Conservation (phyloP, 805 yeast genomes). For the Ogataea polymorpha region DNA sequence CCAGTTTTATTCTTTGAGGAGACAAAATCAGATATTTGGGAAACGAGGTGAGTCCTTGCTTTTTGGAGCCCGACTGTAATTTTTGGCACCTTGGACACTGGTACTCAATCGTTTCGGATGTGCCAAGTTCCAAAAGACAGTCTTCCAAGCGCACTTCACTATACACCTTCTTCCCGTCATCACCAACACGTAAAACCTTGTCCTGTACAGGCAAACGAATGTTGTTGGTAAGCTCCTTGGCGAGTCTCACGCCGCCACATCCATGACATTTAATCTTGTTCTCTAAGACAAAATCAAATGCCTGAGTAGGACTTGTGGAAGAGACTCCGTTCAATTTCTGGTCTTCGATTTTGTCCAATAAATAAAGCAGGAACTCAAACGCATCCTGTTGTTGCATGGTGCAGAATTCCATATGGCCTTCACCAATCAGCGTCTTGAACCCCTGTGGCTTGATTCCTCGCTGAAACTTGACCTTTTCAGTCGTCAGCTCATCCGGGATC, state of each 20-base stretch:
- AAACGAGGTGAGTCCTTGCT: constrained; percentile 51
- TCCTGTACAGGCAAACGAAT: constrained; percentile 58
- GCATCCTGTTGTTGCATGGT: constrained; percentile 95
- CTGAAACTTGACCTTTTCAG: constrained; percentile 53
- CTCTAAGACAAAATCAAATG: constrained; percentile 63
- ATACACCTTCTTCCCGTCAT: constrained; percentile 45
- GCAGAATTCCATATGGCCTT: constrained; percentile 75
- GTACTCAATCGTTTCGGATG: constrained; percentile 58
- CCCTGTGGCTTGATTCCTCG: constrained; percentile 73
- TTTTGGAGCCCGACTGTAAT: constrained; percentile 36
- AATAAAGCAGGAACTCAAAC: constrained; percentile 75
- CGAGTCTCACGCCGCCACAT: constrained; percentile 62
- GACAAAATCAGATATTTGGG: constrained; percentile 73
- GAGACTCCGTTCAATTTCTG: constrained; percentile 34
- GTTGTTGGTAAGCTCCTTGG: constrained; percentile 55
- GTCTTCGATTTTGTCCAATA: constrained; percentile 60
- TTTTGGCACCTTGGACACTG: constrained; percentile 55
- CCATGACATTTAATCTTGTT: constrained; percentile 55
- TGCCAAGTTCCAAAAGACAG: constrained; percentile 44
- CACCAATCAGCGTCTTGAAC: constrained; percentile 75
- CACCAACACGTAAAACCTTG: constrained; percentile 36
- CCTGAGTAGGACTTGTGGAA: constrained; percentile 43
- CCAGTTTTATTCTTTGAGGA: constrained; percentile 76
- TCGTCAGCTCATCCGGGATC: constrained; percentile 44
- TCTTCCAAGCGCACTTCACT: constrained; percentile 47